A percentile compares a stretch with the other conserved stretches of the same genome.
phyloP scores from a whole-genome alignment of 495 filamentous ascomycete genomes.

The Bombardia bombarda region DNA sequence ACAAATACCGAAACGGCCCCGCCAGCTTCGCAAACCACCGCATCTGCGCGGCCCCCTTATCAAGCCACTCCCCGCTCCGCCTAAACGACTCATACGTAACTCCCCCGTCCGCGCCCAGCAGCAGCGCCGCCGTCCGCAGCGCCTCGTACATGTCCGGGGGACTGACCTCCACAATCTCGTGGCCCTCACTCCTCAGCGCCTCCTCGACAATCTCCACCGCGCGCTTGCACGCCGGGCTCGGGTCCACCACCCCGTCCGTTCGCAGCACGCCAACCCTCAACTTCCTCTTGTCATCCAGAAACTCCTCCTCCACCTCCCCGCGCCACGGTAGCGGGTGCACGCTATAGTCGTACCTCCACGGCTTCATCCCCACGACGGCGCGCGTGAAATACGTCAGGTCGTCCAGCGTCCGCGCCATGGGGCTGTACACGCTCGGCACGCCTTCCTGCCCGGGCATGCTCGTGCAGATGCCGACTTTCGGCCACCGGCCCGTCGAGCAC shows the following conservation, averaged over 20 bases:
- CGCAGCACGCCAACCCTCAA: conserved; percentile 71
- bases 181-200: conserved; percentile 62
- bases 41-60: conserved; percentile 71
- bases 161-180: conserved; percentile 64
- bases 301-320: conserved; percentile 47
- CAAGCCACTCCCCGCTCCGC: conserved; percentile 69
- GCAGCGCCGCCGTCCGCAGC: conserved; percentile 69
- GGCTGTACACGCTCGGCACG: conserved; percentile 80
- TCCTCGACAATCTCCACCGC: conserved; percentile 63
- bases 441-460: conserved; percentile 96
- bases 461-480: conserved; percentile 73
- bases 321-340: conserved; percentile 85
- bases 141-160: conserved; percentile 64
- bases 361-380: conserved; percentile 71
- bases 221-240: conserved; percentile 74
- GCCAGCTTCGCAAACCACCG: conserved; percentile 64
- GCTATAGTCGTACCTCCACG: conserved; percentile 84
- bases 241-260: conserved; percentile 80
- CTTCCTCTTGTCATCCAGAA: conserved; percentile 41
- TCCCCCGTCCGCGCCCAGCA: conserved; percentile 84
- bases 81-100: conserved; percentile 71
- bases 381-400: conserved; percentile 84
- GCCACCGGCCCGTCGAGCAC: conserved; percentile 95
- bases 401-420: conserved; percentile 82
- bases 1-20: conserved; percentile 69